Conservation (phyloP, 2,329 filamentous ascomycete species). For the Trichophaea hybrida region DNA sequence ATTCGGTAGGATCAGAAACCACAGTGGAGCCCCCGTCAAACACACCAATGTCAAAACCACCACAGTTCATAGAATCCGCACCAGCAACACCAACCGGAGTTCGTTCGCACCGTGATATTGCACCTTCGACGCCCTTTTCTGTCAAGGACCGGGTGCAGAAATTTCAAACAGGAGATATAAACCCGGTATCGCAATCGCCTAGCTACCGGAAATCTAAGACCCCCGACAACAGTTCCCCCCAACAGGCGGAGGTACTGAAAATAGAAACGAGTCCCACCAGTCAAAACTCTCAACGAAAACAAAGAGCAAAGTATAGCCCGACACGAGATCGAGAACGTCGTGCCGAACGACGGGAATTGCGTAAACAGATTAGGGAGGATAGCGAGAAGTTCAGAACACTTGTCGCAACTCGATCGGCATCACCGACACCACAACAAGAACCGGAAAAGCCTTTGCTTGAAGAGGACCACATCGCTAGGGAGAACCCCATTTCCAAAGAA, state of each 20-base stretch:
- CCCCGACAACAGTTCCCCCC: neutral
- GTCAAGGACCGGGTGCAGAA: neutral
- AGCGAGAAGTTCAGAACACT: neutral
- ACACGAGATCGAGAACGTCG: slow-evolving; percentile 3
- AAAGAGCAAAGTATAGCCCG: slow-evolving; percentile 1
- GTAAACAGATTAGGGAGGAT: neutral
- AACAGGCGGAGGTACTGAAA: neutral
- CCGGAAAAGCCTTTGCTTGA: neutral
- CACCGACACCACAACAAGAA: neutral
- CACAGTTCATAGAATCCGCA: neutral
- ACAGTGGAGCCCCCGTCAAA: neutral
- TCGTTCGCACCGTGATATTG: neutral
- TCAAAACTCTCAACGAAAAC: neutral
- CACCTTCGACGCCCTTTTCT: neutral
- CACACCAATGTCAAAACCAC: neutral
- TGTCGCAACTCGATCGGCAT: neutral
- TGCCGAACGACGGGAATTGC: slow-evolving; percentile 1
- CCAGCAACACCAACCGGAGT: slow-evolving; percentile 3
- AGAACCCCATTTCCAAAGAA: neutral
- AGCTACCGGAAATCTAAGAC: neutral
- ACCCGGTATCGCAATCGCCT: neutral
- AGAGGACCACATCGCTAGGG: neutral
- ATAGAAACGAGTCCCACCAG: neutral
- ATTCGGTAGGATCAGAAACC: neutral
- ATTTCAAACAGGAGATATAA: neutral